Evolutionary conservation across 1,284 basidiomycete genomes (phyloP).

Genomic region (Cerrena zonata): DNA sequence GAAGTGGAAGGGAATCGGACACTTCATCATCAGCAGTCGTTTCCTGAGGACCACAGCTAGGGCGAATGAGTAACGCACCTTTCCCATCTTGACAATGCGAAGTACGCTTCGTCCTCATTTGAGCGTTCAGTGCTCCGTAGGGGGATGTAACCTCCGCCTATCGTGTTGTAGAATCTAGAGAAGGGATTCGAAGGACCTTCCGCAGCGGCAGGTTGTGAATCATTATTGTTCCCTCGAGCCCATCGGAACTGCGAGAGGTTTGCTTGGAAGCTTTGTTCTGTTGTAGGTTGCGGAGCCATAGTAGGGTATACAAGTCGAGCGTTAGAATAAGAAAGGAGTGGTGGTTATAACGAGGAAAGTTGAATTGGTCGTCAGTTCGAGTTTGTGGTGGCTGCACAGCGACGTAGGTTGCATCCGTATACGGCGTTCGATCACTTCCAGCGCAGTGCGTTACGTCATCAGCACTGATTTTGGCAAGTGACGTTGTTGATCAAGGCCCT

Average conservation of each 20-base stretch:
- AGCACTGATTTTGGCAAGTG: too few species aligned
- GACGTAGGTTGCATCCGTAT: too few species aligned
- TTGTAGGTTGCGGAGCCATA: constrained; percentile 32
- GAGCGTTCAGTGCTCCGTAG: constrained; percentile 76
- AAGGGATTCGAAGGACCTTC: constrained; percentile 47
- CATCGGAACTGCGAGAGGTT: constrained; percentile 82
- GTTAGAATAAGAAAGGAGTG: too few species aligned
- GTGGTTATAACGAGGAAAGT: too few species aligned
- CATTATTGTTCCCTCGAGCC: constrained; percentile 72
- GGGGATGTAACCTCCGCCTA: constrained; percentile 82
- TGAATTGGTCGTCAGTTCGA: too few species aligned
- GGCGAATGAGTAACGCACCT: constrained; percentile 40
- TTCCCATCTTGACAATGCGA: constrained; percentile 88
- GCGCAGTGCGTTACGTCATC: too few species aligned
- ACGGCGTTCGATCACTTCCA: too few species aligned
- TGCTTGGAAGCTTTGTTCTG: constrained; percentile 62
- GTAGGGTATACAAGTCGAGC: too few species aligned
- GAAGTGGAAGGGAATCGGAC: not conserved
- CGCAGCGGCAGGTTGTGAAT: constrained; percentile 47
- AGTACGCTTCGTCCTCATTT: constrained; percentile 96
- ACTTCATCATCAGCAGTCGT: not conserved
- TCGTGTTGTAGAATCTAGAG: constrained; percentile 70
- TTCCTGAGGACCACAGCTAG: not conserved
- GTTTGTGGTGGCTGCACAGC: too few species aligned
- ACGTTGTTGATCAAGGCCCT: too few species aligned